Evolutionary conservation across 768 basidiomycete species (phyloP).

Genomic region (Gymnopilus junonius): DNA sequence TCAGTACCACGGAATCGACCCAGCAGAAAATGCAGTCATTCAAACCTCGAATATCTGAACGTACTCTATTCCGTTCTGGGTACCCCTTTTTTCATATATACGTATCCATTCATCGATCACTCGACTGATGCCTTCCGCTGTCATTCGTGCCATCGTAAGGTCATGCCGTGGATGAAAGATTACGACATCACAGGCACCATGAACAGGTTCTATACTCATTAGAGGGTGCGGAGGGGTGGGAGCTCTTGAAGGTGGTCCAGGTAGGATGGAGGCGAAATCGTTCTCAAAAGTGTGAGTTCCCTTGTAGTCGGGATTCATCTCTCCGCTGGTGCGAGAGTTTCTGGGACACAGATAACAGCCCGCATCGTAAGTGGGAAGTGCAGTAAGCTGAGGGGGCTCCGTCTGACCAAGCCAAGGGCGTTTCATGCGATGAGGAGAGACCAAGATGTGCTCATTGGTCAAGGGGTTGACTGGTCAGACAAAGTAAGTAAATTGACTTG

Average conservation of each 20-base stretch:
- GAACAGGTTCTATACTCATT: constrained; percentile 65
- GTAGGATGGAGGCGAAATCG: constrained; percentile 82
- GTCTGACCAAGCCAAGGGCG: constrained; percentile 92
- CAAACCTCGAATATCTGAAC: constrained; percentile 91
- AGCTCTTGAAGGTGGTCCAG: constrained; percentile 57
- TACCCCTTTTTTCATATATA: constrained; percentile 63
- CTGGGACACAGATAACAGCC: constrained; percentile 89
- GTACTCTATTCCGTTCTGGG: constrained; percentile 71
- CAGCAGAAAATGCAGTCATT: not conserved
- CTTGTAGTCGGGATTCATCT: constrained; percentile 68
- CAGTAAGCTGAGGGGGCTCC: constrained; percentile 59
- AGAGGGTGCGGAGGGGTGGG: constrained; percentile 63
- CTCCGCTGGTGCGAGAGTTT: constrained; percentile 75
- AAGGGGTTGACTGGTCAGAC: constrained; percentile 73
- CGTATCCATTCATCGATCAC: constrained; percentile 78
- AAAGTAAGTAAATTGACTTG: not conserved
- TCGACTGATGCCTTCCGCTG: constrained; percentile 55
- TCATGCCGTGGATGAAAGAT: constrained; percentile 89
- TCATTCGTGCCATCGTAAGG: constrained; percentile 76
- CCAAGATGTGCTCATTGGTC: constrained; percentile 74
- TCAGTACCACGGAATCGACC: constrained; percentile 1
- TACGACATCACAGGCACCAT: constrained; percentile 88
- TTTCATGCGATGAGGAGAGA: constrained; percentile 89
- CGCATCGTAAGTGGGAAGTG: constrained; percentile 68
- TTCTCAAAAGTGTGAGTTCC: constrained; percentile 76